Percentiles rank a stretch among this genome's conserved stretches.
phyloP scores from a whole-genome alignment of 306 rosid genomes.

The Quercus ilex region DNA sequence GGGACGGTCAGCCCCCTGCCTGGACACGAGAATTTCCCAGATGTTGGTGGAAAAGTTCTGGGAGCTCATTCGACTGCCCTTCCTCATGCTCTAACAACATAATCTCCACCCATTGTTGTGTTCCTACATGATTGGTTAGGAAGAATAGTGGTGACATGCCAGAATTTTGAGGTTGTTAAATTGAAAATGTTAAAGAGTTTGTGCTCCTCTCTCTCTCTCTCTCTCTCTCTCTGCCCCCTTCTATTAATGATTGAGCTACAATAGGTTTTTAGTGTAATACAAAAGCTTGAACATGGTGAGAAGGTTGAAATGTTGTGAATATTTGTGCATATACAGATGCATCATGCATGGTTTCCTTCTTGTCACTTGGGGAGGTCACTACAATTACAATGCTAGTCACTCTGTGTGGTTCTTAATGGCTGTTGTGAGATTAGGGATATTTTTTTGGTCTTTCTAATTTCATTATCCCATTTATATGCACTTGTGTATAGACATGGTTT shows the following conservation, averaged over 20 bases:
- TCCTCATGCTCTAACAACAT: conserved; percentile 77
- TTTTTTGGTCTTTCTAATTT: neutral
- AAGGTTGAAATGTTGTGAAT: neutral
- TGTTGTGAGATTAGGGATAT: neutral
- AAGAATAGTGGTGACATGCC: conserved; percentile 3
- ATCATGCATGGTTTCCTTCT: neutral
- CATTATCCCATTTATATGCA: neutral
- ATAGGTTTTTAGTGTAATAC: neutral
- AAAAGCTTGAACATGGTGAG: neutral
- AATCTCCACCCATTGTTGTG: conserved; percentile 6
- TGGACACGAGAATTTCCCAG: conserved; percentile 67
- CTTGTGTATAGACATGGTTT: neutral
- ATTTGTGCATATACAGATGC: neutral
- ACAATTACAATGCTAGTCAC: too few species aligned
- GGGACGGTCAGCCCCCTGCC: conserved; percentile 53
- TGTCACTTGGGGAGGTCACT: neutral
- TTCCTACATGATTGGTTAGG: conserved; percentile 9
- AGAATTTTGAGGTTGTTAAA: neutral
- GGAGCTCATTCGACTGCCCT: conserved; percentile 50
- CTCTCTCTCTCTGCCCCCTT: too few species aligned
- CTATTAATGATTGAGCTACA: too few species aligned
- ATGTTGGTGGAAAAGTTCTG: conserved; percentile 73
- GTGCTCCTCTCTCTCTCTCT: neutral
- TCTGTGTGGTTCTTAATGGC: neutral
- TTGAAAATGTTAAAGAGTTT: neutral